These are phyloP conservation scores for Orbilia brochopaga DNA, from an alignment of 2,329 filamentous ascomycete genomes.

Conservation along the genomic window DNA sequence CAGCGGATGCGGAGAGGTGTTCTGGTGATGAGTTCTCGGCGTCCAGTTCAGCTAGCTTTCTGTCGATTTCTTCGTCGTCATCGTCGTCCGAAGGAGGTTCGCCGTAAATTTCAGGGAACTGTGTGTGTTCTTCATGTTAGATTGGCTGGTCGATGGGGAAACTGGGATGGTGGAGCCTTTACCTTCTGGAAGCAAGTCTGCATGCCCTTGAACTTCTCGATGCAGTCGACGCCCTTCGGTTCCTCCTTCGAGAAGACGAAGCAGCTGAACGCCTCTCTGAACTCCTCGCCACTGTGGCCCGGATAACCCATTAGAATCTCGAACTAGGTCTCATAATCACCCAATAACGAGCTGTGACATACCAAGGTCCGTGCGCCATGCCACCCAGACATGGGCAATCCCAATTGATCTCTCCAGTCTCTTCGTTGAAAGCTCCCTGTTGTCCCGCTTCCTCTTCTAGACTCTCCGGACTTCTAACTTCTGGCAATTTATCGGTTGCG, in stretches of 20 bases:
- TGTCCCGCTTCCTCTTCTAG: constrained; percentile 82
- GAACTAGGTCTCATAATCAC: background rate
- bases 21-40: constrained; percentile 11
- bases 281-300: constrained; percentile 72
- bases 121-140: constrained; percentile 2
- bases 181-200: constrained; percentile 87
- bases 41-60: constrained; percentile 41
- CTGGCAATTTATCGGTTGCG: constrained; percentile 38
- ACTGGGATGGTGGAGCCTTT: background rate
- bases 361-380: constrained; percentile 92
- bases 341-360: constrained; percentile 3
- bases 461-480: constrained; percentile 61
- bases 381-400: constrained; percentile 96
- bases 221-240: constrained; percentile 96
- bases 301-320: constrained; percentile 1
- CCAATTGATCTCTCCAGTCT: constrained; percentile 99
- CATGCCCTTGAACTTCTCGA: constrained; percentile 99
- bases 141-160: background rate
- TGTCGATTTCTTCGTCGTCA: constrained; percentile 59
- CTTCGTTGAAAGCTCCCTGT: constrained; percentile 94
- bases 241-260: constrained; percentile 96
- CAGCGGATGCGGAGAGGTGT: background rate
- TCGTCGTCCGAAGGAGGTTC: constrained; percentile 82
- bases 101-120: constrained; percentile 89
- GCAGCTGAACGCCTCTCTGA: constrained; percentile 95